Evolutionary conservation across 306 rosid species (phyloP).

Genomic region (Carpinus viminea): DNA sequence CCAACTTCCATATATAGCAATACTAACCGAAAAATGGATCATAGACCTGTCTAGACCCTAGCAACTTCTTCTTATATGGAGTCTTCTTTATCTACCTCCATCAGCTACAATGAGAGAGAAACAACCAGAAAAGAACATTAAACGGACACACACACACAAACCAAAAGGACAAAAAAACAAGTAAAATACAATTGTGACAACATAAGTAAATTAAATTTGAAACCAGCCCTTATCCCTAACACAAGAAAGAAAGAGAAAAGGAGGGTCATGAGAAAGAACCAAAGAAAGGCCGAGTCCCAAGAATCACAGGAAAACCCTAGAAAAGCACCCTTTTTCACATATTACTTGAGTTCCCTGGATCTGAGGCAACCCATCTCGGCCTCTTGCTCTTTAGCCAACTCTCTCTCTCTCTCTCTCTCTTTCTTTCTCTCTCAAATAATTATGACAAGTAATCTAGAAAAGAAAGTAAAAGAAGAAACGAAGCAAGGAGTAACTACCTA

Average conservation of each 20-base stretch:
- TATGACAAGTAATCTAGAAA: constrained; percentile 38
- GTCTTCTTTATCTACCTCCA: constrained; percentile 46
- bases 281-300: constrained; percentile 55
- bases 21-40: constrained; percentile 33
- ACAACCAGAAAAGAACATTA: constrained; percentile 51
- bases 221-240: constrained; percentile 59
- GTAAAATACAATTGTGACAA: background rate
- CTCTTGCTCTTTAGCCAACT: constrained; percentile 43
- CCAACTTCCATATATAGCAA: constrained; percentile 50
- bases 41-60: constrained; percentile 34
- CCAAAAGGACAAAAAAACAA: constrained; percentile 11
- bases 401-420: constrained; percentile 31
- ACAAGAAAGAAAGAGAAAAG: constrained; percentile 47
- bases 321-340: constrained; percentile 47
- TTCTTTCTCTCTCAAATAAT: constrained; percentile 40
- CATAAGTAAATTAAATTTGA: constrained; percentile 33
- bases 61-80: constrained; percentile 48
- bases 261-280: constrained; percentile 72
- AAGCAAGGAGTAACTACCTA: constrained; percentile 50
- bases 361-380: constrained; percentile 79
- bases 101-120: constrained; percentile 51
- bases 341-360: constrained; percentile 73
- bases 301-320: constrained; percentile 82
- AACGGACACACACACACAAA: constrained; percentile 27
- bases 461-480: constrained; percentile 25